Evolutionary conservation across 2,329 filamentous ascomycete genomes (phyloP).

Genomic region (Fusarium compactum): DNA sequence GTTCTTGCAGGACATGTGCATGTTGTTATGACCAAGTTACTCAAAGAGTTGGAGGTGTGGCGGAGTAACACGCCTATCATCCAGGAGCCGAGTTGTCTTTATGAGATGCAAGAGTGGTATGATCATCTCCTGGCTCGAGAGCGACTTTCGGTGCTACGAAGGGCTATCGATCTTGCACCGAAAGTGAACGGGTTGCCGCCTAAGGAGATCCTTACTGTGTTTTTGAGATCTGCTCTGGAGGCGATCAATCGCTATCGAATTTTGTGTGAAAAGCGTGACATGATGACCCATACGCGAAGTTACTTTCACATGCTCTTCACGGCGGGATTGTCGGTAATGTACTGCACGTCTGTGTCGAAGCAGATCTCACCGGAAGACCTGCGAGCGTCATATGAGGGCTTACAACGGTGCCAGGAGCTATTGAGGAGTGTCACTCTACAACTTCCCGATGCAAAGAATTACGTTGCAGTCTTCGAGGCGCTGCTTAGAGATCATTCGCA

Average conservation of each 20-base stretch:
- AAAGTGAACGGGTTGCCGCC: conserved; percentile 51
- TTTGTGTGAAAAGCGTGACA: conserved; percentile 48
- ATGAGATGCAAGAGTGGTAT: conserved; percentile 59
- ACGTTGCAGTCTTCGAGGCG: conserved; percentile 38
- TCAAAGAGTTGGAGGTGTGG: conserved; percentile 54
- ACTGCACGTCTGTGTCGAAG: conserved; percentile 40
- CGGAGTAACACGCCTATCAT: conserved; percentile 51
- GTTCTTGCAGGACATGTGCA: conserved; percentile 41
- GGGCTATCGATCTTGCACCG: conserved; percentile 56
- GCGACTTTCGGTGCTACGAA: conserved; percentile 54
- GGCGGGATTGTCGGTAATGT: conserved; percentile 56
- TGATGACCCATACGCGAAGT: conserved; percentile 59
- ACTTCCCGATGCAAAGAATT: conserved; percentile 35
- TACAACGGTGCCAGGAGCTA: background rate
- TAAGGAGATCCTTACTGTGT: conserved; percentile 49
- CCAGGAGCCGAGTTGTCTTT: conserved; percentile 53
- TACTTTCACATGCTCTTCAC: conserved; percentile 63
- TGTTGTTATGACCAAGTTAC: conserved; percentile 46
- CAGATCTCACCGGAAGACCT: conserved; percentile 7
- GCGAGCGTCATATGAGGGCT: background rate
- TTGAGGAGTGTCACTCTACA: conserved; percentile 5
- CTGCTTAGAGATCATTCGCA: conserved; percentile 17
- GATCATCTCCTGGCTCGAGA: conserved; percentile 58
- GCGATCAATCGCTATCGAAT: conserved; percentile 55
- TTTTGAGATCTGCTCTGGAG: conserved; percentile 52